Conservation (phyloP, 2,329 filamentous ascomycete genomes). For the Colletotrichum liaoningense region DNA sequence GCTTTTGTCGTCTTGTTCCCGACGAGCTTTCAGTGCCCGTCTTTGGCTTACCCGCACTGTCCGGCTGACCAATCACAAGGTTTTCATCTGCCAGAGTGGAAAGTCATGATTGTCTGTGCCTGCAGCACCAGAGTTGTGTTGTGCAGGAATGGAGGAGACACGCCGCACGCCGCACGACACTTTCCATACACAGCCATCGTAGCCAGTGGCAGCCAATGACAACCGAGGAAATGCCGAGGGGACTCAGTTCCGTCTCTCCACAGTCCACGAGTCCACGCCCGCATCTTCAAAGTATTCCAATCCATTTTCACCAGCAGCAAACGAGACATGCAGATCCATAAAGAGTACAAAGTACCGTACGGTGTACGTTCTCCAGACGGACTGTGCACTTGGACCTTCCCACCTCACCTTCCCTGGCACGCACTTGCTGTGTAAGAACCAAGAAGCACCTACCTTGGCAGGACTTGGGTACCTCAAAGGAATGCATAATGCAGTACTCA, state of each 20-base stretch:
- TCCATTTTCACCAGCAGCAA: not conserved
- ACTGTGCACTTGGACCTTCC: not conserved
- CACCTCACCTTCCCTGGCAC: not conserved
- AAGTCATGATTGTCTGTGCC: not conserved
- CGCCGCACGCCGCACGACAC: not conserved
- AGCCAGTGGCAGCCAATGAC: slow-evolving; percentile 26
- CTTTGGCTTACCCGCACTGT: not conserved
- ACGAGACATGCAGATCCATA: slow-evolving; percentile 1
- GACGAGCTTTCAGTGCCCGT: no score
- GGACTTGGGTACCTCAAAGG: no score
- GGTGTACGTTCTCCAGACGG: no score
- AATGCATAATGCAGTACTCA: no score
- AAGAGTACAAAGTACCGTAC: not conserved
- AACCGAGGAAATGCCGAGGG: not conserved
- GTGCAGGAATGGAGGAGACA: slow-evolving; percentile 25
- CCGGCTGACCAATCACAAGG: not conserved
- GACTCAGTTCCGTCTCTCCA: not conserved
- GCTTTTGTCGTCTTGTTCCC: not conserved
- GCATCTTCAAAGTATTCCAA: not conserved
- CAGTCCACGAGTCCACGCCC: not conserved
- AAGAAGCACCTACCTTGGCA: no score
- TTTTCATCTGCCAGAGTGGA: not conserved
- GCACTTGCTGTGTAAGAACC: no score
- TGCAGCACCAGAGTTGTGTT: slow-evolving; percentile 29
- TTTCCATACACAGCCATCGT: not conserved